Conservation (phyloP, 1,284 basidiomycete genomes). For the Heliocybe sulcata region DNA sequence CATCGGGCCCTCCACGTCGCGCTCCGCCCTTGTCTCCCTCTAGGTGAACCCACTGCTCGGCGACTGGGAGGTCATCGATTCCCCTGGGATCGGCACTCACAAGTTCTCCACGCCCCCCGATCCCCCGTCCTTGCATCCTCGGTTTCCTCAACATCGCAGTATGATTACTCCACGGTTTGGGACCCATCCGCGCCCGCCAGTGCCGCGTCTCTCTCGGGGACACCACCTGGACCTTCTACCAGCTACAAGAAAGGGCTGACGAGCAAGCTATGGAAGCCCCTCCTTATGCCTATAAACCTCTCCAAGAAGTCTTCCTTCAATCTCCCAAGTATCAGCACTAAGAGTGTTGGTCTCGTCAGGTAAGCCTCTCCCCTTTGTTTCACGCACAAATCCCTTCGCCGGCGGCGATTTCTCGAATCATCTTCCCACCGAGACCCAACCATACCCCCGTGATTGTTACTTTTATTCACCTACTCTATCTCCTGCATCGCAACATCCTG, state of each 20-base stretch:
- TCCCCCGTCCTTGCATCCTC: neutral
- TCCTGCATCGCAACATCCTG: no score
- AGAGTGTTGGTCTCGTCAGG: constrained; percentile 43
- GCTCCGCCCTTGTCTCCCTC: neutral
- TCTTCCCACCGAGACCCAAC: neutral
- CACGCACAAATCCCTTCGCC: no score
- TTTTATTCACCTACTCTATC: no score
- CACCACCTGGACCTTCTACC: neutral
- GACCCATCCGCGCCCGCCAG: neutral
- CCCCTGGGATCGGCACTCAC: neutral
- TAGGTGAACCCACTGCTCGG: neutral
- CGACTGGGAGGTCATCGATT: neutral
- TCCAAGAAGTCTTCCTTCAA: constrained; percentile 10
- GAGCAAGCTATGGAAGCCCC: neutral
- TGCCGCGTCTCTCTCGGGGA: neutral
- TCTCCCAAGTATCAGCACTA: constrained; percentile 25
- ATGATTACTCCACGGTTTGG: neutral
- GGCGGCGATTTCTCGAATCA: no score
- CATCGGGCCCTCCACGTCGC: neutral
- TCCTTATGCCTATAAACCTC: constrained; percentile 7
- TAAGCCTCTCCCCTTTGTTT: neutral
- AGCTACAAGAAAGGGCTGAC: neutral
- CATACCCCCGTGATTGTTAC: neutral
- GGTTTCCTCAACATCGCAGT: neutral
- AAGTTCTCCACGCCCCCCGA: neutral